A percentile compares a stretch with the other conserved stretches of the same genome.
Evolutionary conservation across 176 grass and related monocot species (phyloP).

Genomic region (Aegilops speltoides): DNA sequence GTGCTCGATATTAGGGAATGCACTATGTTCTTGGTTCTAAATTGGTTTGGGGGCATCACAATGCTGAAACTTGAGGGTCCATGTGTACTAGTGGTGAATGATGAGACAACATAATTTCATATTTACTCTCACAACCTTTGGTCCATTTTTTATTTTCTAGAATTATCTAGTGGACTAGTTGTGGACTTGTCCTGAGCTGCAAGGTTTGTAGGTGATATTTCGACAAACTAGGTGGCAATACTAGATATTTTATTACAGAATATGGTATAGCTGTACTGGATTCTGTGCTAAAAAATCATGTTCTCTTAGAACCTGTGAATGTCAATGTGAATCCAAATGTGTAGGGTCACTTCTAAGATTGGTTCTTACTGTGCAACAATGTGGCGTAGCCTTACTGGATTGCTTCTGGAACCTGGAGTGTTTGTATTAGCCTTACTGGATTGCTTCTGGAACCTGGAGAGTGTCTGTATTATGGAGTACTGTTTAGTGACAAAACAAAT

Average conservation of each 20-base stretch:
- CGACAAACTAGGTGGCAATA: background rate
- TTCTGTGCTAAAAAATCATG: background rate
- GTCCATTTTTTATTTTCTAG: background rate
- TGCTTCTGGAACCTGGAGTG: background rate
- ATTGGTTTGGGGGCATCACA: background rate
- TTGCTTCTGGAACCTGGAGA: background rate
- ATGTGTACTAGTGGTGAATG: background rate
- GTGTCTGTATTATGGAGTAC: background rate
- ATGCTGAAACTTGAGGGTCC: background rate
- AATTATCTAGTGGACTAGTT: background rate
- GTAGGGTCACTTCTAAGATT: background rate
- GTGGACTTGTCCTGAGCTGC: background rate
- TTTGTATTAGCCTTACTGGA: too few species aligned
- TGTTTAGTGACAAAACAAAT: background rate
- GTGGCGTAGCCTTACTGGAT: too few species aligned
- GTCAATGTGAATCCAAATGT: background rate
- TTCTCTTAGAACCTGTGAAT: background rate
- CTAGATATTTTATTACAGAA: background rate
- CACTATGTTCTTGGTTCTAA: background rate
- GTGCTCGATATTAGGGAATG: background rate
- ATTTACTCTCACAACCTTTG: background rate
- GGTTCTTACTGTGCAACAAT: background rate
- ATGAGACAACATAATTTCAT: background rate
- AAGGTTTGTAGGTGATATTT: background rate
- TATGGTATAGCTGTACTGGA: background rate